Conservation (phyloP, 2,329 filamentous ascomycete genomes). For the Trichoderma semiorbis region DNA sequence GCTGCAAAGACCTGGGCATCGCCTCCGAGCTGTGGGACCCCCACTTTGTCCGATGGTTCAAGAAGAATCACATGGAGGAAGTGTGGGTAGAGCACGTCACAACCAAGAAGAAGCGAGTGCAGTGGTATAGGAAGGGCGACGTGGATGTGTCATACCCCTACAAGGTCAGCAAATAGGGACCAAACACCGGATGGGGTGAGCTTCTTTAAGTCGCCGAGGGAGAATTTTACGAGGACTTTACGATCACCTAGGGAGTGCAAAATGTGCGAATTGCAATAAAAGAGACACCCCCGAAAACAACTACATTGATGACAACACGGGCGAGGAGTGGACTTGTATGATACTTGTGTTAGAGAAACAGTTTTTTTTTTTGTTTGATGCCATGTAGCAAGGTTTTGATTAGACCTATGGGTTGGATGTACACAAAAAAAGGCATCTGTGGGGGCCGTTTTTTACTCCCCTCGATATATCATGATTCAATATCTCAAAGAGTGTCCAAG, state of each 20-base stretch:
- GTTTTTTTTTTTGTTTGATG: neutral
- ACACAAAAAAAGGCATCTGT: neutral
- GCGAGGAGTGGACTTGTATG: slow-evolving; percentile 18
- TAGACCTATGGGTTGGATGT: neutral
- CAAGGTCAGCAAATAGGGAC: slow-evolving; percentile 35
- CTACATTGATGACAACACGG: neutral
- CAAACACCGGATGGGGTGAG: neutral
- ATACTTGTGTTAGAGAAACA: neutral
- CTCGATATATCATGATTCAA: slow-evolving; percentile 6
- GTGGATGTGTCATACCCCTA: slow-evolving; percentile 66
- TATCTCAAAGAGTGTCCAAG: neutral
- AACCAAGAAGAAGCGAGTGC: slow-evolving; percentile 85
- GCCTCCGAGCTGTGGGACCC: slow-evolving; percentile 97
- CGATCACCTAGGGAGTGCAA: neutral
- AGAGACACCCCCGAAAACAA: neutral
- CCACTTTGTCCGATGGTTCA: slow-evolving; percentile 79
- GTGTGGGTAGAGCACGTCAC: slow-evolving; percentile 83
- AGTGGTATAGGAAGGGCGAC: slow-evolving; percentile 77
- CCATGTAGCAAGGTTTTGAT: neutral
- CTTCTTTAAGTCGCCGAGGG: neutral
- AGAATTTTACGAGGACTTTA: neutral
- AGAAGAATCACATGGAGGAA: slow-evolving; percentile 70
- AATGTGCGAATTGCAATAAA: neutral
- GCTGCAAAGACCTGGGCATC: slow-evolving; percentile 95
- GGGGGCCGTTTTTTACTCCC: slow-evolving; percentile 5